Evolutionary conservation across 73 alveolate genomes (phyloP), one percentile per base, ranked within the genome.

Genomic region (Paramecium octaurelia): DNA sequence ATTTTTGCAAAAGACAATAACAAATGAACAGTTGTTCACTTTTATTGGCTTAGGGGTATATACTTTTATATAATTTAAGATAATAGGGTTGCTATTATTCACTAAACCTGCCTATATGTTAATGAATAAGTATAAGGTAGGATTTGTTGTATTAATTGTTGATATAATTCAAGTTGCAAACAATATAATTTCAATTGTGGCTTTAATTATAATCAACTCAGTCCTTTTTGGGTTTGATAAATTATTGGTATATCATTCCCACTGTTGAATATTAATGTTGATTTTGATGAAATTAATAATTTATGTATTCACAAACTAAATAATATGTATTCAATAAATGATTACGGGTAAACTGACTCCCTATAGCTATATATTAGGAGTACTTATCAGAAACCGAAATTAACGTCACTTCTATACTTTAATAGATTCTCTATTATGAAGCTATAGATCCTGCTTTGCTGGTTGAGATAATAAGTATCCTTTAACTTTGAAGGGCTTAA

Each of bases 61-160:
- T 3, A n/a, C 6, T 27, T 10, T 64, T 12, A 12, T 10, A 14
- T 64, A 31, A 64, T 64, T 34, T 24, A 2, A 64, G 84, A 27
- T 64, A 4, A 5, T 80, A 18, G 91, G 91, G 29, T 27, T 42
- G 18, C 14, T 80, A 18, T 0, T 80, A 21, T 42, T 80, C 18
- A 80, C 91, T 2, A 80, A 80, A 80, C 70, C 75, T 2, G 70
- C 76, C 11, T 80, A 80, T 20, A 44, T 44, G 43, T 44, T 43
- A 11, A 80, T 80, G 91, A 80, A 80, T 48, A 80, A 80, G 31
- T 80, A 18, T 29, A 80, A 44, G 10, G 57, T 80, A 11, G 91
- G 91, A 14, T 80, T n/a, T 43, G 57, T 80, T 4, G 91, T 80
- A 2, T 24, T 80, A 20, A 24, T 80, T 24, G n/a, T 80, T 14